Evolutionary conservation across 2,329 filamentous ascomycete species (phyloP), one percentile per base, ranked within the genome.

Genomic region (Talaromyces sp.): DNA sequence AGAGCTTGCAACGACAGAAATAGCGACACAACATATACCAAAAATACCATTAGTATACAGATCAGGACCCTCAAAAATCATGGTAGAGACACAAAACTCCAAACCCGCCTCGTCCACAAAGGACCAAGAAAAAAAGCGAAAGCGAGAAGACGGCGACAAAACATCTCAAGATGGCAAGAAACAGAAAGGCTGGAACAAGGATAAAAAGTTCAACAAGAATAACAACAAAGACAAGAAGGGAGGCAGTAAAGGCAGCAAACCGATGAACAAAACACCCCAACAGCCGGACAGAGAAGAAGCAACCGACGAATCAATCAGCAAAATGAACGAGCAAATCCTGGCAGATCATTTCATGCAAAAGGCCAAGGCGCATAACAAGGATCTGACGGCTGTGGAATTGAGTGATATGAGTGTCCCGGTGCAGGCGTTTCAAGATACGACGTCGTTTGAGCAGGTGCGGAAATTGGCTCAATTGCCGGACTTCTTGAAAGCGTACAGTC

Each of bases 301-400:
- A 7, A 81, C 97, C 69, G 96, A 97, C 79, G 87, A 87, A 69
- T 86, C 90, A 3, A 91, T 97, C 74, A 86, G 88, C 52, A 86
- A 87, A 67, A 93, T 97, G 89, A 92, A 97, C 76, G 89, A 87
- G 67, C 87, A 89, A 69, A 83, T 97, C 49, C 81, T 97, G 56
- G 91, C 93, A 1, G 94, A 97, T 75, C 89, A 97, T 75, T 83
- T 97, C 67, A 90, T 90, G 7, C 89, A 95, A 73, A 87, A 90
- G 73, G 89, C 91, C 62, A 87, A 85, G 69, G 85, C 90, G 27
- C 96, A 94, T 73, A 91, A 92, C 62, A 87, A 86, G 33, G 90
- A 97, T 61, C 78, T 97, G 72, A 97, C 91, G 70, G 82, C 88
- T 0, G 86, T 98, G 47, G 95, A 99, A 79, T 81, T 96, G 37